Base-by-base conservation (phyloP, 1,284 basidiomycete genomes). In the Trichosporon coremiiforme region DNA sequence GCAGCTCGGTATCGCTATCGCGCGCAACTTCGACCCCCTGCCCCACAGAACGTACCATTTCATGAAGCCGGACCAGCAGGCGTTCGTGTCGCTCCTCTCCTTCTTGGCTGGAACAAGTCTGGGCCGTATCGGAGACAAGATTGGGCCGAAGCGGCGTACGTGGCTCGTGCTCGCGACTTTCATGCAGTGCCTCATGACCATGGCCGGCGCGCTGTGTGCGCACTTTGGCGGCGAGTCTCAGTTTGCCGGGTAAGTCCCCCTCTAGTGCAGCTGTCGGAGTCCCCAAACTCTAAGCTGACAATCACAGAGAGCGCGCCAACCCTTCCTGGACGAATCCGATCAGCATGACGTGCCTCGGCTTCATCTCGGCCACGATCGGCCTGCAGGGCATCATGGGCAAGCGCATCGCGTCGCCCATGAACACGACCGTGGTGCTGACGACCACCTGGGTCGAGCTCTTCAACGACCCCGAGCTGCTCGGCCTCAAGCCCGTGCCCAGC, bases 371-470 rank as follows among this genome's bases (percentile, higher is more conserved):
- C 17, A 90, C 88, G 77, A 85, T 93, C 76, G 91, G 91, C 2
- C 82, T 93, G 29, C 80, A 82, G 82, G 92, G 92, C 22, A 91
- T 94, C 78, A 86, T 93, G 82, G 91, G 89, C 69, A 94, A 94
- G 83, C 70, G 15, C 85, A 91, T 33, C 38, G 76, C 13, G 72
- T 75, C 29, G 67, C 66, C 5, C 53, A 64, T 93, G 80, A 47
- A 92, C 31, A 67, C 69, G 38, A 60, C 66, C 25, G 67, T 76
- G 55, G 75, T 80, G 17, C 85, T 91, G 20, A 93, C 91, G 9
- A 92, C 91, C 9, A 89, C 92, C 31, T 94, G 92, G 92, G 91
- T 92, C 69, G 91, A 94, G 81, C 87, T 94, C 65, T 87, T 92
- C 85, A 89, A 89, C 65, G 91, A 93, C 79, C 91, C 92, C 0